A percentile compares a stretch with the other conserved stretches of the same genome.
Conservation (phyloP, 768 basidiomycete genomes). For the Suillus variegatus region DNA sequence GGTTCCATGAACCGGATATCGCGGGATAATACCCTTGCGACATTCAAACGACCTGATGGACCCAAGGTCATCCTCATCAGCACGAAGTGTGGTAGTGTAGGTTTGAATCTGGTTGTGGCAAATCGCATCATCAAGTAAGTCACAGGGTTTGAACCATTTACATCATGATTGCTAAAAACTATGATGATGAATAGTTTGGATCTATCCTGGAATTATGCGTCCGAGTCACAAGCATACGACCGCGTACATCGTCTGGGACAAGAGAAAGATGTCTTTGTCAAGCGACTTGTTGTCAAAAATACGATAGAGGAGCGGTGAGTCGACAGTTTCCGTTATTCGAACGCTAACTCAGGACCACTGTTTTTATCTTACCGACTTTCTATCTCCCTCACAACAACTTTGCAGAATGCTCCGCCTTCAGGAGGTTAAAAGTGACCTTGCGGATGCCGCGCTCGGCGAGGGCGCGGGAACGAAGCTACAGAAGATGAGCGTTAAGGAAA, state of each 20-base stretch:
- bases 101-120: conserved; percentile 64
- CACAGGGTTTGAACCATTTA: background rate
- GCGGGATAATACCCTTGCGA: conserved; percentile 50
- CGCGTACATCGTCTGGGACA: conserved; percentile 73
- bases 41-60: conserved; percentile 56
- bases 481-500: conserved; percentile 68
- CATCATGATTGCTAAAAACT: background rate
- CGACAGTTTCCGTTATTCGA: background rate
- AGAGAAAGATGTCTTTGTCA: conserved; percentile 66
- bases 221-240: conserved; percentile 64
- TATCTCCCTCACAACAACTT: background rate
- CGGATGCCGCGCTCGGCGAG: conserved; percentile 73
- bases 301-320: conserved; percentile 76
- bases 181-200: conserved; percentile 50
- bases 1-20: conserved; percentile 62
- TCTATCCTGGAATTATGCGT: conserved; percentile 72
- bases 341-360: background rate
- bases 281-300: conserved; percentile 63
- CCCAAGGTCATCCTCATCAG: conserved; percentile 68
- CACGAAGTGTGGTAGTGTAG: conserved; percentile 71
- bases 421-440: conserved; percentile 63
- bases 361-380: background rate
- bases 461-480: conserved; percentile 60
- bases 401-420: conserved; percentile 68
- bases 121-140: conserved; percentile 70